These are phyloP conservation scores for Fallopia convolvulus DNA, from an alignment of 148 eudicot genomes.

Conservation along the genomic window DNA sequence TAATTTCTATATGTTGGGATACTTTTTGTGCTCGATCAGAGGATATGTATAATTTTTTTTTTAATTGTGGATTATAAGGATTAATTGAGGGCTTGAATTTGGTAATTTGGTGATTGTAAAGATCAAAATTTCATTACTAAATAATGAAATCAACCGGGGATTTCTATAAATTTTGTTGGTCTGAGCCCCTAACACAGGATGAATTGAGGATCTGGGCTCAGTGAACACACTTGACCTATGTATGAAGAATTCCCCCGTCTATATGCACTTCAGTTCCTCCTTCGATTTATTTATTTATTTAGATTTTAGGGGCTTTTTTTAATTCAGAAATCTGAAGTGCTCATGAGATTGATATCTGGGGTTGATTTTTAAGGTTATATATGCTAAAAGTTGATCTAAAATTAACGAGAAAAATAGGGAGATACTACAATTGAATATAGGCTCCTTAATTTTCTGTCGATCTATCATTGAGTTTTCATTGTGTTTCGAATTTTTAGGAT, in stretches of 20 bases:
- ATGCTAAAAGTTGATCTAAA: neutral
- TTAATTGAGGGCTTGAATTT: neutral
- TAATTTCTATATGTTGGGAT: neutral
- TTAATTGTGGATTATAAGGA: neutral
- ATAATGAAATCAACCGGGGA: neutral
- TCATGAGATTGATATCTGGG: neutral
- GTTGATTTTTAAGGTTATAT: neutral
- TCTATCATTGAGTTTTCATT: neutral
- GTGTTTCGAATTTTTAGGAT: neutral
- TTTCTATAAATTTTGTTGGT: neutral
- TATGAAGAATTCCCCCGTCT: neutral
- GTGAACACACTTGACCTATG: neutral
- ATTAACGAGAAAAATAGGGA: neutral
- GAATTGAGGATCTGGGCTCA: neutral
- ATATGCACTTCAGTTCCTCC: constrained; percentile 10
- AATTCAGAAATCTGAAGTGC: constrained; percentile 7
- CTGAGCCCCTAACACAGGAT: constrained; percentile 1
- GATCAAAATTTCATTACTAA: neutral
- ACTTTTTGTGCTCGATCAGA: neutral
- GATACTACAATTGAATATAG: neutral
- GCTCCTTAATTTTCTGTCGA: neutral
- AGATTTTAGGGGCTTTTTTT: neutral
- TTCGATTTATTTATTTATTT: neutral
- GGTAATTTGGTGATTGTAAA: neutral
- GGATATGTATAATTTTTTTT: neutral